Base-by-base conservation (phyloP, 108 stramenopile species). In the Skeletonema grethae region DNA sequence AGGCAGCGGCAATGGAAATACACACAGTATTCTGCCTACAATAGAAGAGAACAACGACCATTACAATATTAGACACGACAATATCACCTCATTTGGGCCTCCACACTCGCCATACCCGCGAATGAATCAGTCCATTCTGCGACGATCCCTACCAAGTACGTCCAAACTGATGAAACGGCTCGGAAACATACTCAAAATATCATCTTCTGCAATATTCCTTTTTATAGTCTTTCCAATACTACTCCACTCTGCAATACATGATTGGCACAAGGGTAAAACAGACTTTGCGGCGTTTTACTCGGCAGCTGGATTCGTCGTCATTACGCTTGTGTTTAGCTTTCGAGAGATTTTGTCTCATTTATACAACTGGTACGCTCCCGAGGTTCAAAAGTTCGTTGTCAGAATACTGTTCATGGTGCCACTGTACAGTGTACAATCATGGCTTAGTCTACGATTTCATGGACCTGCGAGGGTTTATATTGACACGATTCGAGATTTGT, bases 341-440 rank as follows among this genome's bases (percentile, higher is more conserved):
- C 68, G 87, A 16, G 78, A 89, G 25, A 91, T 96, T 15, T 84
- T 92, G 61, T 69, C 85, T 22, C 96, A 96, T 66, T 45, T 87
- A 53, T 67, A 68, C 46, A 72, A 87, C 58, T 87, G 82, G 73
- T 81, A 84, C 34, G 69, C 74, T 0, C 87, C 87, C 3, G 83
- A 87, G 22, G 81, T 91, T 0, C 90, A 91, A 69, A 88, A 88
- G 76, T 93, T 86, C 76, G 86, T 90, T 0, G 87, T 93, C 0
- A 53, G 92, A 36, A 93, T 93, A 55, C 69, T 93, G 4, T 93
- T 88, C 76, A 93, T 93, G 92, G 88, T 93, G 6, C 92, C 92
- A 11, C 57, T 93, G 28, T 93, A 90, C 60, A 63, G 75, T 58
- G 71, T 93, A 15, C 88, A 90, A 57, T 63, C 79, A 53, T 90